Percentiles rank a stretch among this genome's conserved stretches.
Evolutionary conservation across 306 rosid genomes (phyloP).

Genomic region (Rosa multiflora): DNA sequence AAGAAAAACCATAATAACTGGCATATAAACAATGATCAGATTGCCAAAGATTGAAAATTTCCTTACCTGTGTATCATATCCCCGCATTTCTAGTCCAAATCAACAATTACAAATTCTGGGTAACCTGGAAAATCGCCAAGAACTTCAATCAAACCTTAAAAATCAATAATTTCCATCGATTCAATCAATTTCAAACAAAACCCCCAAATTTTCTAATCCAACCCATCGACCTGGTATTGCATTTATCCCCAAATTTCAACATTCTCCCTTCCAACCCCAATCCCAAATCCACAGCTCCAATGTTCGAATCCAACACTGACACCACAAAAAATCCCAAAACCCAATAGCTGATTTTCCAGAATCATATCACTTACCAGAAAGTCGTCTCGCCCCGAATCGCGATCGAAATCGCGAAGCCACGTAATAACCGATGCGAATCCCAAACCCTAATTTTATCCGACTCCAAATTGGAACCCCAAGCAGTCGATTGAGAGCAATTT

Average conservation of each 20-base stretch:
- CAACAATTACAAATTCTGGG: slow-evolving; percentile 2
- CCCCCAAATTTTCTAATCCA: background rate
- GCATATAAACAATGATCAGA: background rate
- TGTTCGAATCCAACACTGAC: background rate
- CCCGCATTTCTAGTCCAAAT: slow-evolving; percentile 48
- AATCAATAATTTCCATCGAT: background rate
- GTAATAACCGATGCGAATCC: background rate
- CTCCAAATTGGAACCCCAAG: background rate
- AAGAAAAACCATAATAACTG: background rate
- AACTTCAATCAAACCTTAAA: background rate
- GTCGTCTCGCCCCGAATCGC: background rate
- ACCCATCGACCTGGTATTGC: background rate
- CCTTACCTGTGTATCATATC: slow-evolving; percentile 60
- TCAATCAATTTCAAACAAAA: background rate
- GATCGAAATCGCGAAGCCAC: background rate
- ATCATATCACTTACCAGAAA: slow-evolving; percentile 5
- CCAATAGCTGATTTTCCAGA: background rate
- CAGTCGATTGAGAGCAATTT: background rate
- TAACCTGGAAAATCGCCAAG: slow-evolving; percentile 16
- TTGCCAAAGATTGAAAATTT: background rate
- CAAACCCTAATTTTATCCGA: background rate
- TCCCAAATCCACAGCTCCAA: background rate
- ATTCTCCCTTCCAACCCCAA: background rate
- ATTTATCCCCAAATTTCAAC: slow-evolving; percentile 2
- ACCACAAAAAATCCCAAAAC: background rate